Conservation (phyloP, 805 yeast species). For the Ogataea minuta region DNA sequence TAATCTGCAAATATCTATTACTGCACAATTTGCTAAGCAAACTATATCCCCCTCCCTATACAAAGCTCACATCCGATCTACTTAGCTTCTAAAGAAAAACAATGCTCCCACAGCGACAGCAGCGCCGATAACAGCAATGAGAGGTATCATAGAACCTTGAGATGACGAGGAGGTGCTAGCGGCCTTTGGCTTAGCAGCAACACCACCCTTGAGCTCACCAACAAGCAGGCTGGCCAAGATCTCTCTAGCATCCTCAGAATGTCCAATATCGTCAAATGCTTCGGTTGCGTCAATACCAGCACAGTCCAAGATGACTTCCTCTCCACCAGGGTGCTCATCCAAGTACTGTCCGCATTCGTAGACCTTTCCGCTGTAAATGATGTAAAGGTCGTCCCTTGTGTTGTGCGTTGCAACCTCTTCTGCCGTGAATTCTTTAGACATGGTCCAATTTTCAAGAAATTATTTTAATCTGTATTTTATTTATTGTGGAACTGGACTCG, state of each 20-base stretch:
- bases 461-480: conserved; percentile 4
- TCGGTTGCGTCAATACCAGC: conserved; percentile 78
- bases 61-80: neutral
- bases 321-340: conserved; percentile 73
- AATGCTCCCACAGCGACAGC: conserved; percentile 44
- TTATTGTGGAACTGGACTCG: conserved; percentile 6
- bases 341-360: conserved; percentile 72
- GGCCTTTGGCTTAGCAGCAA: conserved; percentile 43
- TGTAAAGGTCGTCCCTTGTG: conserved; percentile 78
- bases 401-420: conserved; percentile 74
- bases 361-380: conserved; percentile 77
- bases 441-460: conserved; percentile 18
- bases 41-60: neutral
- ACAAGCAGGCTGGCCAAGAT: conserved; percentile 63
- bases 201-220: conserved; percentile 74
- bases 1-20: conserved; percentile 1
- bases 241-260: conserved; percentile 92
- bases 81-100: conserved; percentile 31
- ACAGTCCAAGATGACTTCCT: conserved; percentile 70
- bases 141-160: conserved; percentile 20
- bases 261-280: conserved; percentile 87
- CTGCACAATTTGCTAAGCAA: conserved; percentile 9
- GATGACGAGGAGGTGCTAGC: conserved; percentile 19
- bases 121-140: conserved; percentile 36
- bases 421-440: conserved; percentile 54